Base-by-base conservation (phyloP, 1,139 yeast species). In the Yamadazyma buinensis region DNA sequence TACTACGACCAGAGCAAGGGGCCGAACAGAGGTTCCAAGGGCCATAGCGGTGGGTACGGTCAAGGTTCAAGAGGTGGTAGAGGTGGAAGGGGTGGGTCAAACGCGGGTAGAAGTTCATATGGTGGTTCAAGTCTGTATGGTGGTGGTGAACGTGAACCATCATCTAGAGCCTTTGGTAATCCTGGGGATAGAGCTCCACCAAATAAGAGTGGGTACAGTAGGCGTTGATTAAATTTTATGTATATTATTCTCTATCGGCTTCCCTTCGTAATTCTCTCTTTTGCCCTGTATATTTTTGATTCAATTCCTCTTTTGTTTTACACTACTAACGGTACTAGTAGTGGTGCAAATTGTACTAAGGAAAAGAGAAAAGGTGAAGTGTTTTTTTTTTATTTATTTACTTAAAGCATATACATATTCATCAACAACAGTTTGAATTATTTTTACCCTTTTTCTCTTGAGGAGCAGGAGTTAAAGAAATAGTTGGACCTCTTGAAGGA, bases 391-490 rank as follows among this genome's bases (percentile, higher is more conserved):
- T n/a, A n/a, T n/a, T n/a, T n/a, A n/a, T n/a, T n/a, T n/a, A n/a
- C n/a, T n/a, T n/a, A n/a, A n/a, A n/a, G n/a, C n/a, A n/a, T n/a
- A n/a, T n/a, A n/a, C n/a, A n/a, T n/a, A n/a, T n/a, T n/a, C n/a
- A n/a, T 7, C 65, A 77, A 75, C 94, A 76, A 67, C 90, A 81
- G 61, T 80, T 76, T 35, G 76, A 72, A 54, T 76, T 72, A 46
- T 61, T 68, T 59, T 78, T 80, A 49, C 78, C 67, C 54, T 75
- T 73, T 61, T 70, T 71, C 51, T 85, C 94, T 52, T 84, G 86
- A 32, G 97, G 95, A 38, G 95, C 88, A 39, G 95, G 97, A 8
- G 97, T 86, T 59, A 92, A 80, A 41, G 87, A 79, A 57, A 92
- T 90, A 26, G 97, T 88, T 47, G 94, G 95, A 15, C 97, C 97